Conservation (phyloP, 2,329 filamentous ascomycete genomes). For the Corynespora cassiicola region DNA sequence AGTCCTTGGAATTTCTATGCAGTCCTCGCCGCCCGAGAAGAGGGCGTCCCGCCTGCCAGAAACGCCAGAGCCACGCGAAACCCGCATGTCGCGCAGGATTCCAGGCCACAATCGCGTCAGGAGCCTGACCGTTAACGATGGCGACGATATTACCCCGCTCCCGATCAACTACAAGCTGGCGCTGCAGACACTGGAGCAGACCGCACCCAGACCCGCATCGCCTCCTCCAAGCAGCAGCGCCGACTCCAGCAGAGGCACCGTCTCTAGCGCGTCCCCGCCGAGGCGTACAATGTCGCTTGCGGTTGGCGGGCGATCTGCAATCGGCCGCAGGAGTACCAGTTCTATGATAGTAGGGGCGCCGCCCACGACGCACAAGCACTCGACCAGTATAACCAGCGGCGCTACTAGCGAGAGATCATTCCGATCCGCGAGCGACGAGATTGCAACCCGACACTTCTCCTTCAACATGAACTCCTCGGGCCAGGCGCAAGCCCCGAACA, state of each 20-base stretch:
- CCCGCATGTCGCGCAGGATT: slow-evolving; percentile 17
- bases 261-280: slow-evolving; percentile 24
- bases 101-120: slow-evolving; percentile 32
- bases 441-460: slow-evolving; percentile 33
- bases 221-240: slow-evolving; percentile 25
- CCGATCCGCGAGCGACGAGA: slow-evolving; percentile 40
- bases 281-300: slow-evolving; percentile 35
- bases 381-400: slow-evolving; percentile 30
- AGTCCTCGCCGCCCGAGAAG: slow-evolving; percentile 24
- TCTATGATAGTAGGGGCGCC: slow-evolving; percentile 30
- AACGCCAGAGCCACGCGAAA: slow-evolving; percentile 18
- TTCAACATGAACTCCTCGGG: slow-evolving; percentile 30
- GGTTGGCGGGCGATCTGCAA: slow-evolving; percentile 39
- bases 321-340: slow-evolving; percentile 27
- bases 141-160: slow-evolving; percentile 40
- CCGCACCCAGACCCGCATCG: slow-evolving; percentile 18
- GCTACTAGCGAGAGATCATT: slow-evolving; percentile 21
- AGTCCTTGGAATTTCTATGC: slow-evolving; percentile 45
- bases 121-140: slow-evolving; percentile 36
- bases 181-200: slow-evolving; percentile 38
- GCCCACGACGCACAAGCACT: slow-evolving; percentile 30
- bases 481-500: slow-evolving; percentile 29
- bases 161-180: slow-evolving; percentile 49
- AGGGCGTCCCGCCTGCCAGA: slow-evolving; percentile 19
- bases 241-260: slow-evolving; percentile 22